Evolutionary conservation across 2,329 filamentous ascomycete species (phyloP).

Genomic region (Xylaria sp.): DNA sequence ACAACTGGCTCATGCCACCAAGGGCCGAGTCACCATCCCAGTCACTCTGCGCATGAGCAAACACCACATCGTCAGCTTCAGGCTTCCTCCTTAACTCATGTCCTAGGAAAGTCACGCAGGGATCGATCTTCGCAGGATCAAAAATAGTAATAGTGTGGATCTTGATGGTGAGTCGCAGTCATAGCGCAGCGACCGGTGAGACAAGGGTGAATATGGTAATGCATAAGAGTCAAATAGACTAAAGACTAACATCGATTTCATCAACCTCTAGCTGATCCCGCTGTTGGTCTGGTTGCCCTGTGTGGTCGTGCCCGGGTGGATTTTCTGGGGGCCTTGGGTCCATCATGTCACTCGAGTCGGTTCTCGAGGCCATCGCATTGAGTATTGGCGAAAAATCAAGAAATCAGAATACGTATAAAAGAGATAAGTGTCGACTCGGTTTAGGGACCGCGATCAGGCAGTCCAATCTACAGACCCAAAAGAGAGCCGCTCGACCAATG

Average conservation of each 20-base stretch:
- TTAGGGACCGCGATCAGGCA: neutral
- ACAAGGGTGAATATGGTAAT: neutral
- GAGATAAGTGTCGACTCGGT: neutral
- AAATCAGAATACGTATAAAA: neutral
- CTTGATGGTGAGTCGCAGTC: neutral
- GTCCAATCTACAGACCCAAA: neutral
- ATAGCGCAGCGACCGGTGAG: neutral
- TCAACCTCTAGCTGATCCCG: slow-evolving; percentile 33
- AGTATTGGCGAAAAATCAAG: neutral
- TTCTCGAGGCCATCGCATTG: slow-evolving; percentile 11
- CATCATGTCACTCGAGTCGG: neutral
- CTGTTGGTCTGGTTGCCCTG: slow-evolving; percentile 20
- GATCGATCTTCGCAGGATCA: neutral
- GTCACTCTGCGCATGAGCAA: slow-evolving; percentile 27
- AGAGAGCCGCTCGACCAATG: neutral
- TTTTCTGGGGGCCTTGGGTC: neutral
- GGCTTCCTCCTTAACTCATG: neutral
- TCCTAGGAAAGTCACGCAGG: neutral
- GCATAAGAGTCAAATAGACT: neutral
- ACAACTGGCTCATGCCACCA: slow-evolving; percentile 43
- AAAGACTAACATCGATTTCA: slow-evolving; percentile 36
- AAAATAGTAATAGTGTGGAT: neutral
- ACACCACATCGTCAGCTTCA: slow-evolving; percentile 10
- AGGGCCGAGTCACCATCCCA: slow-evolving; percentile 44
- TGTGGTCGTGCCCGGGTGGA: neutral